Conservation (phyloP, 768 basidiomycete genomes). For the Russula virescens region DNA sequence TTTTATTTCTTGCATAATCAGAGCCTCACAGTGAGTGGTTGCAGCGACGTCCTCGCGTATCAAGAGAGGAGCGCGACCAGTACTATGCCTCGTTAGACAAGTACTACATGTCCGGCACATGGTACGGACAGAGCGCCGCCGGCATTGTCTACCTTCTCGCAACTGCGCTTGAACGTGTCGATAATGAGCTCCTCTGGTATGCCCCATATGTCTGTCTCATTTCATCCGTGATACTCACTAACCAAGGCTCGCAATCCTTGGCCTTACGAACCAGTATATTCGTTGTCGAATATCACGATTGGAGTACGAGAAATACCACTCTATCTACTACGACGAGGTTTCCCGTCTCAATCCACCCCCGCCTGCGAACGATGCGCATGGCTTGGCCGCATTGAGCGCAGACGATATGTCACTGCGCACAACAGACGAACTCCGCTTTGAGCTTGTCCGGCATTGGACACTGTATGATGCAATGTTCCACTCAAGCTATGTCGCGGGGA, state of each 20-base stretch:
- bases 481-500: conserved; percentile 91
- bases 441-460: conserved; percentile 95
- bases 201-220: conserved; percentile 19
- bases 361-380: conserved; percentile 38
- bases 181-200: conserved; percentile 91
- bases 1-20: conserved; percentile 11
- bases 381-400: conserved; percentile 54
- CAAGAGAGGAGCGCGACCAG: conserved; percentile 62
- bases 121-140: conserved; percentile 84
- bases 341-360: conserved; percentile 75
- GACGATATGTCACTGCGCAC: conserved; percentile 81
- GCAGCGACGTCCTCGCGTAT: conserved; percentile 51
- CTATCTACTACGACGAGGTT: conserved; percentile 86
- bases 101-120: conserved; percentile 81
- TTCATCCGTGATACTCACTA: background rate
- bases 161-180: conserved; percentile 83
- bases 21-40: background rate
- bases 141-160: conserved; percentile 87
- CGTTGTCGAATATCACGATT: conserved; percentile 83
- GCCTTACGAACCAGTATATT: conserved; percentile 88
- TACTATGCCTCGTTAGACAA: conserved; percentile 64
- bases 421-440: conserved; percentile 89
- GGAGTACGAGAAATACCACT: conserved; percentile 75
- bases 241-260: conserved; percentile 83
- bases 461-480: conserved; percentile 98